Percentiles rank a stretch among this genome's conserved stretches.
phyloP scores from a whole-genome alignment of 2,329 filamentous ascomycete genomes.

The Microdochium bolleyi region DNA sequence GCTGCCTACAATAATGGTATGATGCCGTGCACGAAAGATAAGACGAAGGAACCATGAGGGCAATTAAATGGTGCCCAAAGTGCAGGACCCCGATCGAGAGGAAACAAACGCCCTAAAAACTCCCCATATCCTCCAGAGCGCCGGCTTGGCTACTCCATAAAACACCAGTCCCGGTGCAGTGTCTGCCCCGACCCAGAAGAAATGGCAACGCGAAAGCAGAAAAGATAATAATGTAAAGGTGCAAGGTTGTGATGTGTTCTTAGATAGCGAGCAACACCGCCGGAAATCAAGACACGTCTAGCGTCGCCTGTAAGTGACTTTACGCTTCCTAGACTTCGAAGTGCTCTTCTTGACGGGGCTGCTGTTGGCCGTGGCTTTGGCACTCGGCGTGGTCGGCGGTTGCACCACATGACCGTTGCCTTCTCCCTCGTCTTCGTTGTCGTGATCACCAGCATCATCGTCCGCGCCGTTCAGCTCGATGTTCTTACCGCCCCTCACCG shows the following conservation, averaged over 20 bases:
- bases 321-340: conserved; percentile 15
- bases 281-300: background rate
- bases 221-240: no score
- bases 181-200: no score
- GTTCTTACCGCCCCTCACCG: background rate
- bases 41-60: no score
- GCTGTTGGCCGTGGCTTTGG: conserved; percentile 1
- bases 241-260: no score
- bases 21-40: background rate
- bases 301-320: conserved; percentile 15
- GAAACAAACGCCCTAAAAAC: conserved; percentile 6
- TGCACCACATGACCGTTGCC: conserved; percentile 3
- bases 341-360: conserved; percentile 15
- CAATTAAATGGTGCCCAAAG: no score
- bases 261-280: no score
- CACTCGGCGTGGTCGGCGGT: conserved; percentile 2
- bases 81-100: no score
- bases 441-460: background rate
- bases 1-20: no score
- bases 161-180: no score
- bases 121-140: background rate
- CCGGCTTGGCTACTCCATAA: no score
- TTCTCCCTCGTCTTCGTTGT: conserved; percentile 3
- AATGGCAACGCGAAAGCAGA: no score
- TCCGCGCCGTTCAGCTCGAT: conserved; percentile 1